Evolutionary conservation across 2,329 filamentous ascomycete species (phyloP).

Genomic region (Aaosphaeria arxii): DNA sequence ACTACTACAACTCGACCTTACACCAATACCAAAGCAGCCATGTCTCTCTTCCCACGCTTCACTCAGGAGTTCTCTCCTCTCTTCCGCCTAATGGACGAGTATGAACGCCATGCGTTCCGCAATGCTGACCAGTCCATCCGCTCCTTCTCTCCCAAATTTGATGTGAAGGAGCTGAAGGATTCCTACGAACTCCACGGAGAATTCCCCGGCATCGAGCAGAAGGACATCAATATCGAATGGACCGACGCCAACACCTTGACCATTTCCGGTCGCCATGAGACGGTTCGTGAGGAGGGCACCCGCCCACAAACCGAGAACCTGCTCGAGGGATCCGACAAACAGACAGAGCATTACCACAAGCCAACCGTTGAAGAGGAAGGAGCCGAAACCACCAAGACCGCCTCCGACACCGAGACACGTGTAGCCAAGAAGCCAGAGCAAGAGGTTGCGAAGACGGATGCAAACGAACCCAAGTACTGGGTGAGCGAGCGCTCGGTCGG

Average conservation of each 20-base stretch:
- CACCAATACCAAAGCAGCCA: constrained; percentile 23
- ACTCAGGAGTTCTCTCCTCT: constrained; percentile 41
- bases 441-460: constrained; percentile 13
- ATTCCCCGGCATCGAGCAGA: constrained; percentile 71
- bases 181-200: constrained; percentile 77
- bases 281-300: constrained; percentile 56
- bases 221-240: constrained; percentile 75
- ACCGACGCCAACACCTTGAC: constrained; percentile 70
- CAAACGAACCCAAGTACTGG: constrained; percentile 64
- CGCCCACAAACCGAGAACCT: constrained; percentile 46
- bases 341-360: constrained; percentile 33
- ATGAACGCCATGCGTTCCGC: constrained; percentile 36
- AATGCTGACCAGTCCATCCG: constrained; percentile 34
- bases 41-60: constrained; percentile 44
- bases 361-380: constrained; percentile 66
- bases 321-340: constrained; percentile 33
- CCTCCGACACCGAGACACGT: constrained; percentile 18
- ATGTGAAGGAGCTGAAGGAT: constrained; percentile 67
- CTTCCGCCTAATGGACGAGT: constrained; percentile 50
- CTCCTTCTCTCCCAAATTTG: constrained; percentile 73
- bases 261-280: constrained; percentile 68
- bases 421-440: constrained; percentile 25
- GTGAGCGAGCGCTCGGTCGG: constrained; percentile 58
- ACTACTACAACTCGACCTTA: constrained; percentile 14
- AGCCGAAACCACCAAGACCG: constrained; percentile 14